Percentiles rank a stretch among this genome's conserved stretches.
Evolutionary conservation across 768 basidiomycete genomes (phyloP).

Genomic region (Pleurotus tuoliensis): DNA sequence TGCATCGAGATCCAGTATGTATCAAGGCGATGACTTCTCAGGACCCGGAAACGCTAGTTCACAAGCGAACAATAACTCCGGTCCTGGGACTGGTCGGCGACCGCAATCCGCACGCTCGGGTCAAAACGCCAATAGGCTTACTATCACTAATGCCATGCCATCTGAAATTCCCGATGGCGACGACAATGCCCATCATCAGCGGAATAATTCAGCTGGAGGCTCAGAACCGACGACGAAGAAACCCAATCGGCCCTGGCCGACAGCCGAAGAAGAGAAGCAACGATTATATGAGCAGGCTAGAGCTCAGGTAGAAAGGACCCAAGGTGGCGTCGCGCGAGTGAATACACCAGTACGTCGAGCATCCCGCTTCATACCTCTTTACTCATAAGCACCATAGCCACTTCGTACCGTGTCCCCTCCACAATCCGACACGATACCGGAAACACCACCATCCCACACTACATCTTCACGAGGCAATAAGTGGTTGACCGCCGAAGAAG

Average conservation of each 20-base stretch:
- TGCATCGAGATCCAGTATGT: neutral
- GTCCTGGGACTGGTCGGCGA: constrained; percentile 13
- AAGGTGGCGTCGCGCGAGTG: constrained; percentile 31
- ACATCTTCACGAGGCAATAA: constrained; percentile 16
- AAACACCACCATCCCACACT: constrained; percentile 13
- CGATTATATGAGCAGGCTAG: constrained; percentile 62
- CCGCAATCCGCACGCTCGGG: constrained; percentile 22
- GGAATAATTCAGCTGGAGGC: constrained; percentile 15
- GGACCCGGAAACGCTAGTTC: neutral
- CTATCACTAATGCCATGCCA: constrained; percentile 35
- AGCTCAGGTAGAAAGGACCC: constrained; percentile 52
- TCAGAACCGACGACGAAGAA: constrained; percentile 10
- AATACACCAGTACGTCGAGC: constrained; percentile 28
- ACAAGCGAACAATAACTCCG: constrained; percentile 6
- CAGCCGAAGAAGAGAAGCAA: constrained; percentile 62
- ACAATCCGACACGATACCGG: constrained; percentile 15
- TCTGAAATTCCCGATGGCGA: constrained; percentile 25
- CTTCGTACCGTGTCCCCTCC: constrained; percentile 23
- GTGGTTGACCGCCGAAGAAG: constrained; percentile 73
- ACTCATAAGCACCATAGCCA: neutral
- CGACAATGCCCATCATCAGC: constrained; percentile 14
- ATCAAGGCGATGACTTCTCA: neutral
- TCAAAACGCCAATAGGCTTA: constrained; percentile 28
- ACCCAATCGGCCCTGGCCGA: constrained; percentile 40
- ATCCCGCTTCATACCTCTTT: neutral